A percentile compares a stretch with the other conserved stretches of the same genome.
phyloP scores from a whole-genome alignment of 805 yeast genomes.

The Yamadazyma tumulicola region DNA sequence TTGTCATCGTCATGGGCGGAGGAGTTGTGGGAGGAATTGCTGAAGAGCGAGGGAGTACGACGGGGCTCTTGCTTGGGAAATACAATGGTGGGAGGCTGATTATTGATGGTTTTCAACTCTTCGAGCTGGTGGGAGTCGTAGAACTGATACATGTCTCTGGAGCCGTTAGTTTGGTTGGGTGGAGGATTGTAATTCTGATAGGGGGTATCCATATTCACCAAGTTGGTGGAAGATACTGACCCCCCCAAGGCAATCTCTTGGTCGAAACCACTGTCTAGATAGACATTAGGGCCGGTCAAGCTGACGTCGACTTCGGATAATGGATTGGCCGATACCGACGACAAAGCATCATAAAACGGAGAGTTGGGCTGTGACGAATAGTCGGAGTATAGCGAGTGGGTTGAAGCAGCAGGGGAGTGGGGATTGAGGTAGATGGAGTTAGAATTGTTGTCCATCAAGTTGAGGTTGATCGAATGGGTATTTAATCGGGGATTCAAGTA shows the following conservation, averaged over 20 bases:
- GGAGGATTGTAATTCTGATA: background rate
- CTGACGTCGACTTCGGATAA: slow-evolving; percentile 3
- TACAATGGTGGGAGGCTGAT: slow-evolving; percentile 13
- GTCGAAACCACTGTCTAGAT: slow-evolving; percentile 21
- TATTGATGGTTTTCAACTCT: slow-evolving; percentile 11
- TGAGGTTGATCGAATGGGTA: background rate
- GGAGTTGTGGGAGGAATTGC: slow-evolving; percentile 38
- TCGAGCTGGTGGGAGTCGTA: slow-evolving; percentile 14
- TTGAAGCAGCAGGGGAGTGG: slow-evolving; percentile 13
- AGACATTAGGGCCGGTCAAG: slow-evolving; percentile 5
- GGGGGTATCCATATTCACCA: slow-evolving; percentile 11
- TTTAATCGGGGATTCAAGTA: background rate
- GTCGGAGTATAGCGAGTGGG: slow-evolving; percentile 31
- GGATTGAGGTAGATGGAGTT: slow-evolving; percentile 10
- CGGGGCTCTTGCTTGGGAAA: slow-evolving; percentile 17
- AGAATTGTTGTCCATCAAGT: background rate
- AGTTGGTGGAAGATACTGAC: slow-evolving; percentile 34
- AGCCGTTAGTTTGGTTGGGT: slow-evolving; percentile 2
- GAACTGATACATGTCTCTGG: slow-evolving; percentile 3
- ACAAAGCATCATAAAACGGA: slow-evolving; percentile 35
- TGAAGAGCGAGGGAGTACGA: slow-evolving; percentile 55
- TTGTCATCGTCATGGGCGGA: slow-evolving; percentile 6
- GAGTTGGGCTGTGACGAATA: slow-evolving; percentile 34
- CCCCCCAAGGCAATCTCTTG: slow-evolving; percentile 38
- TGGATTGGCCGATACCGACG: slow-evolving; percentile 12